These are phyloP conservation scores for Chamaenerion angustifolium DNA, from an alignment of 345 rosid species.

Conservation along the genomic window DNA sequence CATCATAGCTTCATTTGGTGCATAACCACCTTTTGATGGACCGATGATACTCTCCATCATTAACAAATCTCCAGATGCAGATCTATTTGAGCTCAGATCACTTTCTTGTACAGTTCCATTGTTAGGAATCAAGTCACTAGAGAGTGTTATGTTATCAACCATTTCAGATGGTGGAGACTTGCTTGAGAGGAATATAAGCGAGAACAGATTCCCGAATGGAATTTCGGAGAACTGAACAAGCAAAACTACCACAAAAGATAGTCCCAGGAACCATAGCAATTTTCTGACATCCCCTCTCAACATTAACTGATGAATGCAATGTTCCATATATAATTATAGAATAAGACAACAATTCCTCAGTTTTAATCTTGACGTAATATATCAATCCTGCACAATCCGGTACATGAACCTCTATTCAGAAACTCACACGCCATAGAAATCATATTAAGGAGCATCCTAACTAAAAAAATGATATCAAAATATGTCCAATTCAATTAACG, in stretches of 20 bases:
- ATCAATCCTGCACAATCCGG: constrained; percentile 19
- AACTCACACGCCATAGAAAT: no score
- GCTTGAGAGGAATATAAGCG: constrained; percentile 26
- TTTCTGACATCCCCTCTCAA: constrained; percentile 33
- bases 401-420: no score
- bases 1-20: constrained; percentile 8
- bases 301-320: constrained; percentile 19
- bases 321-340: constrained; percentile 43
- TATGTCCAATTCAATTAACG: no score
- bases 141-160: constrained; percentile 7
- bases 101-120: constrained; percentile 11
- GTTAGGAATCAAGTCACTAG: constrained; percentile 16
- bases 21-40: constrained; percentile 8
- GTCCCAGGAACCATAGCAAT: constrained; percentile 30
- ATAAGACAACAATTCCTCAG: background rate
- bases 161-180: constrained; percentile 17
- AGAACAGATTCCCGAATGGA: constrained; percentile 29
- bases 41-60: constrained; percentile 7
- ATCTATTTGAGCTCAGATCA: constrained; percentile 8
- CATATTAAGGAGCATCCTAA: no score
- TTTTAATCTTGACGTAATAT: no score
- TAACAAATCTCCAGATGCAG: constrained; percentile 9
- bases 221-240: constrained; percentile 45
- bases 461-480: no score
- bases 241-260: constrained; percentile 22